Base-by-base conservation (phyloP, 1,284 basidiomycete species). In the Pisolithus thermaeus region DNA sequence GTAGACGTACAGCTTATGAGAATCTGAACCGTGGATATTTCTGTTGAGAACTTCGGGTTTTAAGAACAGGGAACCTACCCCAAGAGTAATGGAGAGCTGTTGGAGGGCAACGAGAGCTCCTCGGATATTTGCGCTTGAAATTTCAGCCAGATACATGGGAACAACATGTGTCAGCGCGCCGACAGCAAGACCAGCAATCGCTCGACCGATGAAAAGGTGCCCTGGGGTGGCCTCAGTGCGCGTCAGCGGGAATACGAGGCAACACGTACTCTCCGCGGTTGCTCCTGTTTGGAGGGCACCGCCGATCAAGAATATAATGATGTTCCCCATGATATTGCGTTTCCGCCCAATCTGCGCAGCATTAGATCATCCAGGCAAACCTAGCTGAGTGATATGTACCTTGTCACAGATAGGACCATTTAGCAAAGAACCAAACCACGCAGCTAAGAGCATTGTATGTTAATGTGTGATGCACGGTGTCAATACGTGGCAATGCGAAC, bases 141-240 rank as follows among this genome's bases (percentile, higher is more conserved):
- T 64, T 49, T 68, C 66, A 37, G 67, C 66, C 45, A 67, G 39
- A 36, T 68, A 68, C 66, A 70, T 68, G 18, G 68, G 68, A 12
- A 69, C 54, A 37, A 68, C 67, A 16, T 69, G 66, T 7, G 68
- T 68, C 49, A 68, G 50, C 7, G 67, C 61, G 43, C 66, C 66
- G 2, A 68, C 58, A 6, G 66, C 53, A 41, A 70, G 42, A 36
- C 66, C 66, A 0, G 68, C 53, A n/a, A 63, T 53, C 3, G 60
- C 66, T 39, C 65, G 64, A 43, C 68, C 68, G n/a, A 50, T 64
- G 46, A 67, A 70, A 14, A 67, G 58, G 46, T 66, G 59, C n/a
- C 37, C 65, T 66, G 7, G 44, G 2, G 22, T 28, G 37, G 35
- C 30, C 42, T 32, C 6, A 3, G 40, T 43, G 35, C 38, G 23